These are phyloP conservation scores for Fibroporia radiculosa DNA, from an alignment of 768 basidiomycete species.

Conservation along the genomic window DNA sequence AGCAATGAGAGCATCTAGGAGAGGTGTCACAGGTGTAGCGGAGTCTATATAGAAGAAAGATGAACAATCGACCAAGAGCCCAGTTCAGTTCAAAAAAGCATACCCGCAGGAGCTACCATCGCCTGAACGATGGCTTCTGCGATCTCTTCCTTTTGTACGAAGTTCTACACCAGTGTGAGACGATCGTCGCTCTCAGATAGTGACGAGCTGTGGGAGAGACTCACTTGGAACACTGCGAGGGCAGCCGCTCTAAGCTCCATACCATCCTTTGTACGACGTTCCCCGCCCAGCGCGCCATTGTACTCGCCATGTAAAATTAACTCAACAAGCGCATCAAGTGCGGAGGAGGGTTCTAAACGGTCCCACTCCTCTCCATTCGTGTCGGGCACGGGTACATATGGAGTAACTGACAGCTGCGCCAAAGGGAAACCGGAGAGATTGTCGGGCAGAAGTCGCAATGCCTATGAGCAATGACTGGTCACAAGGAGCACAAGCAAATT, in stretches of 20 bases:
- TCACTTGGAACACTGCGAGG: conserved; percentile 77
- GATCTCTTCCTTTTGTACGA: conserved; percentile 67
- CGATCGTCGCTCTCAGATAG: too few relatives aligned
- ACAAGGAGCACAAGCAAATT: neutral
- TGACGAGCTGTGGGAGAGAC: conserved; percentile 7
- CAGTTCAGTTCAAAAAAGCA: conserved; percentile 14
- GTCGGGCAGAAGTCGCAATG: conserved; percentile 50
- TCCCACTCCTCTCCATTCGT: conserved; percentile 93
- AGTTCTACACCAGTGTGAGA: conserved; percentile 67
- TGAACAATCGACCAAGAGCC: neutral
- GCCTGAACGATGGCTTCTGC: conserved; percentile 60
- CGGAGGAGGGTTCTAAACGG: conserved; percentile 70
- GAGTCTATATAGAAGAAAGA: conserved; percentile 18
- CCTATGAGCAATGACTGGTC: conserved; percentile 31
- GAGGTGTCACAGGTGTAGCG: conserved; percentile 47
- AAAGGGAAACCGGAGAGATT: conserved; percentile 49
- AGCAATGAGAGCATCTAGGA: conserved; percentile 60
- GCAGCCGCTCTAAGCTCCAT: conserved; percentile 74
- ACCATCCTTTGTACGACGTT: conserved; percentile 52
- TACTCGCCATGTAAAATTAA: conserved; percentile 86
- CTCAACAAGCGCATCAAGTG: conserved; percentile 76
- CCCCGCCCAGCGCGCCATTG: conserved; percentile 51
- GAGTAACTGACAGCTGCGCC: conserved; percentile 57
- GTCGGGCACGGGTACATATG: conserved; percentile 72
- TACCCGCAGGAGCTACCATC: conserved; percentile 59